Evolutionary conservation across 805 yeast species (phyloP).

Genomic region (Candida rishiriensis): DNA sequence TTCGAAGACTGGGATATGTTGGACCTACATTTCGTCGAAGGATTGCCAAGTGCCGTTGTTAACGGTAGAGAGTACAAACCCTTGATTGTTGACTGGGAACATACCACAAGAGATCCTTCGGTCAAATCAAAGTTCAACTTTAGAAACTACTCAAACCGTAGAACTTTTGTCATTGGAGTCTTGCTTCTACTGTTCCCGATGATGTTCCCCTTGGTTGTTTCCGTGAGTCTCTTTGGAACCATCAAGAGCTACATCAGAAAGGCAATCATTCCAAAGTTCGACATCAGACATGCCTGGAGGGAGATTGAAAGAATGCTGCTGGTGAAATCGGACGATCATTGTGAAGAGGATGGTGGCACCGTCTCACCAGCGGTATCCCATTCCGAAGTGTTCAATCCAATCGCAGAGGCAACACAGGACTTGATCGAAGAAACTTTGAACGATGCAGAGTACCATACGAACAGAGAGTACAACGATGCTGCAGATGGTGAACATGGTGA

Average conservation of each 20-base stretch:
- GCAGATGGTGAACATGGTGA: not conserved
- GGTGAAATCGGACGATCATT: conserved; percentile 4
- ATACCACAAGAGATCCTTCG: conserved; percentile 22
- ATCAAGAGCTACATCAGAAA: conserved; percentile 21
- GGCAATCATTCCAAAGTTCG: conserved; percentile 7
- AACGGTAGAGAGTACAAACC: conserved; percentile 38
- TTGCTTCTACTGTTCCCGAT: conserved; percentile 11
- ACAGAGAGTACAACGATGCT: not conserved
- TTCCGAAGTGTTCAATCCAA: conserved; percentile 8
- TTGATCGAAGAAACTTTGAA: conserved; percentile 25
- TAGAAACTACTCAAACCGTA: conserved; percentile 4
- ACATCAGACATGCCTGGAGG: conserved; percentile 9
- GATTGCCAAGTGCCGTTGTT: conserved; percentile 36
- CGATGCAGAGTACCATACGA: conserved; percentile 1
- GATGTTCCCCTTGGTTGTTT: conserved; percentile 22
- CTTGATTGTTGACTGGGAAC: conserved; percentile 46
- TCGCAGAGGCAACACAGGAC: conserved; percentile 26
- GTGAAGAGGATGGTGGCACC: conserved; percentile 1
- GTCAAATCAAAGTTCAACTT: conserved; percentile 1
- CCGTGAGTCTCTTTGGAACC: conserved; percentile 24
- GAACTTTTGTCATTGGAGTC: conserved; percentile 6
- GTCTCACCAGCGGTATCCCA: not conserved
- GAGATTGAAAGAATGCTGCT: not conserved
- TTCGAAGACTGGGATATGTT: conserved; percentile 51
- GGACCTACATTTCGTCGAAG: conserved; percentile 44